Conservation (phyloP, 768 basidiomycete species). For the Fomitopsis serialis region DNA sequence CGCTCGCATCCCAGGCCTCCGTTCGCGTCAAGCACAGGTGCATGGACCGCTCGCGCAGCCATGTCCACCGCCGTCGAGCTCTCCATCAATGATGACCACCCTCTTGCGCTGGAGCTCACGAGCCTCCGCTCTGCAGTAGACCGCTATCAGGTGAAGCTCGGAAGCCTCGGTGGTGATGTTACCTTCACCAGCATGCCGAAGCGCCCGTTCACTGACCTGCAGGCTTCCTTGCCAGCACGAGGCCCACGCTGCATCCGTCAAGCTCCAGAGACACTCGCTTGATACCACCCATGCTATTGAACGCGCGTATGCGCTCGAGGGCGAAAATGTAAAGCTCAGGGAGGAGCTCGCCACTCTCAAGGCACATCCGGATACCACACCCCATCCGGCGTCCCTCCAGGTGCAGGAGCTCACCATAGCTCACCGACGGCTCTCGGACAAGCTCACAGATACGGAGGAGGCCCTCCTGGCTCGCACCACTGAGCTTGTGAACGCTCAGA, state of each 20-base stretch:
- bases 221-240: slow-evolving; percentile 50
- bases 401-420: slow-evolving; percentile 59
- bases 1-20: background rate
- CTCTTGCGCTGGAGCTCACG: slow-evolving; percentile 29
- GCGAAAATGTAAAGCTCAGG: slow-evolving; percentile 52
- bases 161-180: slow-evolving; percentile 1
- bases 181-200: background rate
- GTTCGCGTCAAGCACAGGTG: background rate
- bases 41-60: background rate
- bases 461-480: slow-evolving; percentile 43
- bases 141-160: slow-evolving; percentile 30
- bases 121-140: slow-evolving; percentile 30
- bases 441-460: slow-evolving; percentile 58
- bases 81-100: slow-evolving; percentile 28
- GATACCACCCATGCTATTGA: slow-evolving; percentile 46
- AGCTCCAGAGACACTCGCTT: slow-evolving; percentile 58
- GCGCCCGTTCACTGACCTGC: slow-evolving; percentile 16
- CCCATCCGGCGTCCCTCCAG: slow-evolving; percentile 32
- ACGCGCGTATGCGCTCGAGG: slow-evolving; percentile 43
- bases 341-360: slow-evolving; percentile 54
- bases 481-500: slow-evolving; percentile 38
- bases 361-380: slow-evolving; percentile 41
- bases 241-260: slow-evolving; percentile 58
- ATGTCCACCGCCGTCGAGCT: slow-evolving; percentile 1
- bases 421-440: slow-evolving; percentile 61